phyloP scores from a whole-genome alignment of 2,329 filamentous ascomycete genomes.

The Aspergillus bombycis region DNA sequence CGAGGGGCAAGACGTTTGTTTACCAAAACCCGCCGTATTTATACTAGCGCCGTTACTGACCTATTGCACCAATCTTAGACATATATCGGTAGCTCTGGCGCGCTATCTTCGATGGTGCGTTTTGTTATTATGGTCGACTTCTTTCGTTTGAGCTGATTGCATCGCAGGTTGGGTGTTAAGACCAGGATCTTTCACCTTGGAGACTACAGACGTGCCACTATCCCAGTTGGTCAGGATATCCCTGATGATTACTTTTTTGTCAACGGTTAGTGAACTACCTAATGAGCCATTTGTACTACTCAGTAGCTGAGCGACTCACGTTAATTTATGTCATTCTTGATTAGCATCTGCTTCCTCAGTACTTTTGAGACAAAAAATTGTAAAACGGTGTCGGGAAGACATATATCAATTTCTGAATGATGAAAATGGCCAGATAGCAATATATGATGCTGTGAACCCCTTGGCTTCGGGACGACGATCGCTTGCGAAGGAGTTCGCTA shows the following conservation, averaged over 20 bases:
- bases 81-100: slow-evolving; percentile 93
- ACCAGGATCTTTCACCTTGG: slow-evolving; percentile 97
- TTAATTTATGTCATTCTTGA: not conserved
- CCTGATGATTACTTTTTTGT: slow-evolving; percentile 98
- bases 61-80: slow-evolving; percentile 52
- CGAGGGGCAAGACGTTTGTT: slow-evolving; percentile 87
- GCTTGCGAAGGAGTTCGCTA: slow-evolving; percentile 94
- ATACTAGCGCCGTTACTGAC: not conserved
- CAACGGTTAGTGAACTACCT: slow-evolving; percentile 58
- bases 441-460: slow-evolving; percentile 97
- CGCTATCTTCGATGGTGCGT: slow-evolving; percentile 86
- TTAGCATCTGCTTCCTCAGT: slow-evolving; percentile 80
- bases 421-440: slow-evolving; percentile 96
- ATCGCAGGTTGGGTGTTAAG: slow-evolving; percentile 83
- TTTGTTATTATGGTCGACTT: not conserved
- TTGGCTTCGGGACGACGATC: slow-evolving; percentile 78
- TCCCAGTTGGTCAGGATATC: slow-evolving; percentile 79
- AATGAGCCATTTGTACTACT: not conserved
- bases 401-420: slow-evolving; percentile 96
- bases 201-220: slow-evolving; percentile 90
- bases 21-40: slow-evolving; percentile 4
- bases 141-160: slow-evolving; percentile 14
- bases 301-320: not conserved
- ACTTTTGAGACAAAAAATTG: slow-evolving; percentile 92
- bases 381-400: slow-evolving; percentile 96